Evolutionary conservation across 768 basidiomycete species (phyloP).

Genomic region (Xerocomus brunneocitrinus): DNA sequence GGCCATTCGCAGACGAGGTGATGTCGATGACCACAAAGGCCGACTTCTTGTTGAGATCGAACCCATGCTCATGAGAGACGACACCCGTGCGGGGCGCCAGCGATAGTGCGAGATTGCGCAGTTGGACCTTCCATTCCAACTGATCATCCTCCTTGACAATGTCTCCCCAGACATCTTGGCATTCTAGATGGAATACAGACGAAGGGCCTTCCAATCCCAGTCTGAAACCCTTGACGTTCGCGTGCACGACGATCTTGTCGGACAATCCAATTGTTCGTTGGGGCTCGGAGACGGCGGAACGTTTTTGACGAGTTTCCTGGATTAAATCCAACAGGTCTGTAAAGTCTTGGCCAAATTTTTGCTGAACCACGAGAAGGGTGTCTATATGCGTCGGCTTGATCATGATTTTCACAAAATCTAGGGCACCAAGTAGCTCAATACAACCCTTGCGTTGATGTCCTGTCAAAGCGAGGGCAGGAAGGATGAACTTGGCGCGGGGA

Average conservation of each 20-base stretch:
- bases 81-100: constrained; percentile 57
- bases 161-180: constrained; percentile 65
- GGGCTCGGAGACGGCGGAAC: constrained; percentile 8
- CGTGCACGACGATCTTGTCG: constrained; percentile 43
- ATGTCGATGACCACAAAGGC: constrained; percentile 86
- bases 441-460: constrained; percentile 48
- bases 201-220: constrained; percentile 72
- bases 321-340: constrained; percentile 70
- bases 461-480: constrained; percentile 63
- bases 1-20: constrained; percentile 38
- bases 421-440: constrained; percentile 51
- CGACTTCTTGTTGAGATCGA: constrained; percentile 60
- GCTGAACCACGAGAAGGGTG: constrained; percentile 75
- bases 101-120: constrained; percentile 79
- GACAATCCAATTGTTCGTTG: constrained; percentile 13
- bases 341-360: constrained; percentile 87
- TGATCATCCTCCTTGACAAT: constrained; percentile 41
- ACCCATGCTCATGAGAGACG: constrained; percentile 34
- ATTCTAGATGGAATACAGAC: constrained; percentile 72
- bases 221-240: constrained; percentile 76
- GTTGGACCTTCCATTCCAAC: constrained; percentile 60
- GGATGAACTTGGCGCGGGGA: constrained; percentile 54
- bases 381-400: constrained; percentile 84
- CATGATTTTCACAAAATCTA: constrained; percentile 68
- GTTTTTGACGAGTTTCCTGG: constrained; percentile 49